phyloP scores from a whole-genome alignment of 164 flowering plant species.

The Tetracentron sinense region DNA sequence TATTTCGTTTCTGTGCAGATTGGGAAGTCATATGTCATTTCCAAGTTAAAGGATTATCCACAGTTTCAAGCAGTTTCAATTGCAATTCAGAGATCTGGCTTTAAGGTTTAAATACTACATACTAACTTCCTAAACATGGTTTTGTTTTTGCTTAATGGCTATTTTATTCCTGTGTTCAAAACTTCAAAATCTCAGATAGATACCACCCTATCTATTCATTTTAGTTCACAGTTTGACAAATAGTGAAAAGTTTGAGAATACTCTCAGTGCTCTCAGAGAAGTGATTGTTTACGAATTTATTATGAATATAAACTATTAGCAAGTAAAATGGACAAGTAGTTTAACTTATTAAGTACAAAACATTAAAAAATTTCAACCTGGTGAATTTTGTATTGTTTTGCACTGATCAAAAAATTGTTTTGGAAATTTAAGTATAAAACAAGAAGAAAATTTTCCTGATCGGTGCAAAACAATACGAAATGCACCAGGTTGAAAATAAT shows the following conservation, averaged over 20 bases:
- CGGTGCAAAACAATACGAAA: no score
- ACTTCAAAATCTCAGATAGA: no score
- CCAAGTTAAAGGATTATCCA: slow-evolving; percentile 88
- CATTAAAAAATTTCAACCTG: no score
- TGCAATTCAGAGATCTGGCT: slow-evolving; percentile 86
- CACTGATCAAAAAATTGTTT: no score
- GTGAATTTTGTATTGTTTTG: no score
- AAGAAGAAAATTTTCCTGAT: no score
- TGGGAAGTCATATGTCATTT: slow-evolving; percentile 72
- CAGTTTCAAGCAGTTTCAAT: slow-evolving; percentile 81
- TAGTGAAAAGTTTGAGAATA: background rate
- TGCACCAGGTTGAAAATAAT: no score
- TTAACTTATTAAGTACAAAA: no score
- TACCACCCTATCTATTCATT: background rate
- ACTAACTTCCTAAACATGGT: background rate
- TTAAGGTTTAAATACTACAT: slow-evolving; percentile 54
- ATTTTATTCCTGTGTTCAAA: background rate
- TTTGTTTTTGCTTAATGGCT: background rate
- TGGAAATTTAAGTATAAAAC: no score
- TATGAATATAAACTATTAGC: no score
- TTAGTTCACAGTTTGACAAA: background rate
- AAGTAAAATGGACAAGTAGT: no score
- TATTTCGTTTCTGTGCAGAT: slow-evolving; percentile 41
- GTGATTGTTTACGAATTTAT: background rate
- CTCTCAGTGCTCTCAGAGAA: background rate